phyloP scores from a whole-genome alignment of 2,329 filamentous ascomycete species.

The Cordyceps pruinosa region DNA sequence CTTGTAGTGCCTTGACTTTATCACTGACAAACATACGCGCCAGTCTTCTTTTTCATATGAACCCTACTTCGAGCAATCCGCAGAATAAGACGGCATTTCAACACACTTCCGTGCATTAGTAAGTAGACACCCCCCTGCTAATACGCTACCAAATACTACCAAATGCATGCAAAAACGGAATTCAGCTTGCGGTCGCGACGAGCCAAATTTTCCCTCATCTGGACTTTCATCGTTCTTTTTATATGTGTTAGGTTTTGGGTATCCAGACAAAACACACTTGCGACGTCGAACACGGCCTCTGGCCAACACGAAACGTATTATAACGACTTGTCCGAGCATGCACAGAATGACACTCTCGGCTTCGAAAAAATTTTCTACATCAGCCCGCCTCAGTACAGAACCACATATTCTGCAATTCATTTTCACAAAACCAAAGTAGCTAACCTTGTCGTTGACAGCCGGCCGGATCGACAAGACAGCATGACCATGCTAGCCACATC shows the following conservation, averaged over 20 bases:
- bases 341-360: not conserved
- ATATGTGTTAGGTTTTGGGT: not conserved
- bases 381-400: not conserved
- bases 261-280: not conserved
- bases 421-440: not conserved
- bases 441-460: not conserved
- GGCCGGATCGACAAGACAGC: not conserved
- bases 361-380: constrained; percentile 1
- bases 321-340: not conserved
- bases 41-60: not conserved
- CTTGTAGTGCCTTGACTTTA: not conserved
- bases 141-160: not conserved
- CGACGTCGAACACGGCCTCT: not conserved
- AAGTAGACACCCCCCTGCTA: not conserved
- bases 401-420: not conserved
- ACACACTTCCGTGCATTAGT: not conserved
- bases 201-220: not conserved
- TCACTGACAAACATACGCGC: not conserved
- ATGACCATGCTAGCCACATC: not conserved
- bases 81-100: not conserved
- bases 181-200: not conserved
- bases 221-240: not conserved
- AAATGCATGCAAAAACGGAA: not conserved
- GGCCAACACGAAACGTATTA: not conserved
- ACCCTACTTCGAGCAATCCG: not conserved